Base-by-base conservation (phyloP, 768 basidiomycete genomes). In the Auriculariales sp. region DNA sequence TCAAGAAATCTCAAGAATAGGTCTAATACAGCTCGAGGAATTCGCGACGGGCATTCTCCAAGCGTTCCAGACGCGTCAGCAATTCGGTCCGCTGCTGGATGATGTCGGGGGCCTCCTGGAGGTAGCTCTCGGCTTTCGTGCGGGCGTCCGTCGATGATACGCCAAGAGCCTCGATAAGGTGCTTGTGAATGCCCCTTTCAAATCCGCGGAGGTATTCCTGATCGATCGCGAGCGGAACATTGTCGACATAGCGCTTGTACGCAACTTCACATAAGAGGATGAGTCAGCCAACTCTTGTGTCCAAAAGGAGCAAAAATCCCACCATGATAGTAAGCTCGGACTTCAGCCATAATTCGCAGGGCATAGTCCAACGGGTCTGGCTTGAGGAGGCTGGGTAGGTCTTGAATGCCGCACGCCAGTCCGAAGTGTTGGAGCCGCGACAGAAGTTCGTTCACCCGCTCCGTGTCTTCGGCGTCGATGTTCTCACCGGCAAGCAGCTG, bases 291-390 rank as follows among this genome's bases (percentile, higher is more conserved):
- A n/a, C n/a, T n/a, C n/a, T n/a, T n/a, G n/a, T n/a, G n/a, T n/a
- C 22, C 28, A 52, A 14, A 47, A 30, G 15, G 47, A n/a, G 22
- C 25, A 29, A 19, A 33, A 28, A 31, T 39, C 28, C 5, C 24
- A 81, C 84, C 83, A 69, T 84, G 79, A 61, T 84, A 85, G 54
- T 85, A 84, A 0, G 78, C 82, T 3, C 80, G 68, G 1, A 83
- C 79, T 51, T 77, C 72, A 0, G 79, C 79, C 81, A 85, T 84
- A 55, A 85, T 81, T 3, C 61, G 55, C 12, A 85, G 55, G 0
- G 78, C 77, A 0, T 77, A 22, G 49, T 24, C 78, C 67, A 69
- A 71, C 2, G 63, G 63, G 52, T 82, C 79, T 0, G 66, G 51
- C 0, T 74, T 70, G 3, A 78, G 65, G 0, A 83, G 55, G 54